Percentiles rank a stretch among this genome's conserved stretches.
Evolutionary conservation across 306 rosid species (phyloP).

Genomic region (Nissolia schottii): DNA sequence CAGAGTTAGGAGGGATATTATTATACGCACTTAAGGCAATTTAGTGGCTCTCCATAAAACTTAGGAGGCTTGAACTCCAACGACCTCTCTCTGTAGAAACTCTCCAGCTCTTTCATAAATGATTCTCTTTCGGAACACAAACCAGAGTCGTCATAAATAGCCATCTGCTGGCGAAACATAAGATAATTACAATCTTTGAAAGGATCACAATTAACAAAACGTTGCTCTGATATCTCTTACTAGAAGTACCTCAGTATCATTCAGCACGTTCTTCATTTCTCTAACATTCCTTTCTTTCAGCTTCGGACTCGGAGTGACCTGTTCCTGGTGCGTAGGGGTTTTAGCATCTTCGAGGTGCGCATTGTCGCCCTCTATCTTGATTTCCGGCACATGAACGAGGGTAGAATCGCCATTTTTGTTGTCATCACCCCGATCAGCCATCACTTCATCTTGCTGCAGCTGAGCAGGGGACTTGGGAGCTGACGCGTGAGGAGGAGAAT

Average conservation of each 20-base stretch:
- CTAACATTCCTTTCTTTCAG: constrained; percentile 31
- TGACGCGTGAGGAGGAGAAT: background rate
- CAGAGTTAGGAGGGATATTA: background rate
- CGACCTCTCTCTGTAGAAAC: constrained; percentile 52
- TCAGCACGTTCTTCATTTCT: constrained; percentile 33
- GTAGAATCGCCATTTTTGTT: constrained; percentile 8
- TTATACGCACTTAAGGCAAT: constrained; percentile 68
- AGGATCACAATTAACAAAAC: background rate
- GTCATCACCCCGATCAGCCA: constrained; percentile 30
- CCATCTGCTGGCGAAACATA: constrained; percentile 34
- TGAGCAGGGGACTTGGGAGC: constrained; percentile 10
- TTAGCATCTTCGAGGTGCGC: background rate
- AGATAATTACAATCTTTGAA: background rate
- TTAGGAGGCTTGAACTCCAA: constrained; percentile 85
- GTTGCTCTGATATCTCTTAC: background rate
- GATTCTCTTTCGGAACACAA: constrained; percentile 47
- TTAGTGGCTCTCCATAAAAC: constrained; percentile 77
- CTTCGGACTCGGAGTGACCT: constrained; percentile 34
- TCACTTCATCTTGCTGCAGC: constrained; percentile 27
- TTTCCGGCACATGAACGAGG: constrained; percentile 15
- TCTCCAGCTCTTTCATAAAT: constrained; percentile 69
- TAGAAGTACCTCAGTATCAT: constrained; percentile 40
- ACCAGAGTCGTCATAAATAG: constrained; percentile 50
- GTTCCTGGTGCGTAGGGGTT: constrained; percentile 15
- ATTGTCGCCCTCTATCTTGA: constrained; percentile 13